A percentile compares a stretch with the other conserved stretches of the same genome.
Evolutionary conservation across 306 rosid genomes (phyloP).

Genomic region (Vigna unguiculata): DNA sequence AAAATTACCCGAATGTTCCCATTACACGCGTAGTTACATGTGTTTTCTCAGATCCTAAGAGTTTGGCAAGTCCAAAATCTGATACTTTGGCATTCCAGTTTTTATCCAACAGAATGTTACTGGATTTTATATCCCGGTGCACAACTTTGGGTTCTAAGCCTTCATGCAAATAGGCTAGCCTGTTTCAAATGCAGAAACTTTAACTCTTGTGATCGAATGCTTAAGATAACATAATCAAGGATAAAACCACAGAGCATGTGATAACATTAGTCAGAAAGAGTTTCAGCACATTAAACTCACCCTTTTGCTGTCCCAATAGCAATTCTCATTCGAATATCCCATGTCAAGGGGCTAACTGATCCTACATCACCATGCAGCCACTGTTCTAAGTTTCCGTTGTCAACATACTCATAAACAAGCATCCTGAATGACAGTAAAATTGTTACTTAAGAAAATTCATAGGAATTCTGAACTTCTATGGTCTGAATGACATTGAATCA

Average conservation of each 20-base stretch:
- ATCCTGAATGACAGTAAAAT: conserved; percentile 60
- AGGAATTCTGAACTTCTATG: conserved; percentile 13
- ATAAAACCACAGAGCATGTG: conserved; percentile 29
- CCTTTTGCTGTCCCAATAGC: conserved; percentile 94
- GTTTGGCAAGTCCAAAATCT: conserved; percentile 97
- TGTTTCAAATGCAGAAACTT: conserved; percentile 52
- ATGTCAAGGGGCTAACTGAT: conserved; percentile 85
- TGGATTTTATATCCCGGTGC: conserved; percentile 95
- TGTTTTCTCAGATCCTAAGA: conserved; percentile 81
- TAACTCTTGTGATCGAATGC: background rate
- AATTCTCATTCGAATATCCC: conserved; percentile 90
- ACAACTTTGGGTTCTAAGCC: conserved; percentile 99
- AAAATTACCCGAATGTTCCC: conserved; percentile 94
- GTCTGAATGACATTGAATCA: conserved; percentile 3
- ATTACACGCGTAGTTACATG: conserved; percentile 95
- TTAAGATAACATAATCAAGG: background rate
- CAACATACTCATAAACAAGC: conserved; percentile 92
- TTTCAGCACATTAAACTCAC: conserved; percentile 49
- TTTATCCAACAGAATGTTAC: conserved; percentile 91
- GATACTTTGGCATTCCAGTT: conserved; percentile 94
- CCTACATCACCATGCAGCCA: conserved; percentile 99
- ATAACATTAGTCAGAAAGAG: background rate
- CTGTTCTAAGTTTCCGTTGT: conserved; percentile 97
- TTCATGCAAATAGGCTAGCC: conserved; percentile 93
- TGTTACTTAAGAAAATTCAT: background rate